Conservation (phyloP, 768 basidiomycete genomes). For the Suillus americanus region DNA sequence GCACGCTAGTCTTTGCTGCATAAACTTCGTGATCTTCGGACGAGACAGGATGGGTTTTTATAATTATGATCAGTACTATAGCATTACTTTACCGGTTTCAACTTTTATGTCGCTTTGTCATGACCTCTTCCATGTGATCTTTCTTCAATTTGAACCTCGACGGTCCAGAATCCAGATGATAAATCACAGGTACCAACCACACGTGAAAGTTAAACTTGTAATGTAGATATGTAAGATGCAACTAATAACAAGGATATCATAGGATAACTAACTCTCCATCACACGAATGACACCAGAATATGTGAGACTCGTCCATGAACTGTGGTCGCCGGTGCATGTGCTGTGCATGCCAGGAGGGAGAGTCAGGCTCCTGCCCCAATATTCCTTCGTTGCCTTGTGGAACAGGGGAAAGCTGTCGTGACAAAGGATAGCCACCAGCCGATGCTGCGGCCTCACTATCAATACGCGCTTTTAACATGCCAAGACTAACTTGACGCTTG, state of each 20-base stretch:
- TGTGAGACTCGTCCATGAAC: slow-evolving; percentile 84
- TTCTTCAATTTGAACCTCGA: not conserved
- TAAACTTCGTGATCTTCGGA: slow-evolving; percentile 31
- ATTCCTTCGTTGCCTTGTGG: slow-evolving; percentile 29
- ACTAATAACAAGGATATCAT: slow-evolving; percentile 20
- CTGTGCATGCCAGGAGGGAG: slow-evolving; percentile 24
- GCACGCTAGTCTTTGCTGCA: slow-evolving; percentile 46
- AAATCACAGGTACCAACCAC: not conserved
- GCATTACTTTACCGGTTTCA: not conserved
- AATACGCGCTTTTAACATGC: slow-evolving; percentile 90
- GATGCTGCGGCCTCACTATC: slow-evolving; percentile 68
- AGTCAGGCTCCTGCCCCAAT: slow-evolving; percentile 24
- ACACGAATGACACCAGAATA: slow-evolving; percentile 89
- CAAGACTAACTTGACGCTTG: slow-evolving; percentile 79
- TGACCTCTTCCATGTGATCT: slow-evolving; percentile 1
- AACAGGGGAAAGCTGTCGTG: slow-evolving; percentile 56
- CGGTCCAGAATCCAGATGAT: not conserved
- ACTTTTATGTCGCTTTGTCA: slow-evolving; percentile 9
- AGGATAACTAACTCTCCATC: slow-evolving; percentile 79
- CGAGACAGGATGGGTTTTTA: slow-evolving; percentile 16
- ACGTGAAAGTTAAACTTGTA: not conserved
- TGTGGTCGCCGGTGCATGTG: slow-evolving; percentile 51
- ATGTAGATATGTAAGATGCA: slow-evolving; percentile 20
- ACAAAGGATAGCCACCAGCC: slow-evolving; percentile 41
- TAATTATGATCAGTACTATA: slow-evolving; percentile 4